Evolutionary conservation across 192 early-diverging fungal species (phyloP), one percentile per base, ranked within the genome.

Genomic region (Coemansia sp.): DNA sequence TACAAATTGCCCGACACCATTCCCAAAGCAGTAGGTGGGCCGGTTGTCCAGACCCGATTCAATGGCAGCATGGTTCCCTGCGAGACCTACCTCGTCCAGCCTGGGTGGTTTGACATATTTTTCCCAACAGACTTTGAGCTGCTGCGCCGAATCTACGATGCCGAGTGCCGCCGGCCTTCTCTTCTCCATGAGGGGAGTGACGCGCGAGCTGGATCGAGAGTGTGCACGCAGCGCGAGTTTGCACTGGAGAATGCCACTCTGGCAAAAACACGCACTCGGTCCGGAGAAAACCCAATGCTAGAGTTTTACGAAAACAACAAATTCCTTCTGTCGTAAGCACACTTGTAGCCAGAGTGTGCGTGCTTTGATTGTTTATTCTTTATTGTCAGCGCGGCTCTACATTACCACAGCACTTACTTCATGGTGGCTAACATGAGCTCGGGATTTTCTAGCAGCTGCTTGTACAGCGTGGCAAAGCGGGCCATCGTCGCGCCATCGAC

Each of bases 61-160:
- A 68, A 85, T 44, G 88, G 91, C 2, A 84, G 82, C 22, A 99
- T 97, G 93, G 90, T 99, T 7, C 90, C 97, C 12, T 95, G 93
- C 62, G 89, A 89, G 26, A 97, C 94, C 0, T 97, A 95, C 62
- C 89, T 99, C 74, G 95, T 99, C 8, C 92, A 94, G 72, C 97
- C 94, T 4, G 97, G 97, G 10, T 97, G 87, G 86, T 99, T 99
- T 80, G 46, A 50, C 7, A 96, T 99, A 44, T 98, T 99, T 76
- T 99, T 98, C 67, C 97, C 97, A 3, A 98, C 95, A 19, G 89
- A 99, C 72, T 99, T 95, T 85, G 92, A 92, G 64, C 73, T 93
- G 14, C 62, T 95, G 68, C 65, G 71, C 61, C 84, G 86, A 34
- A 81, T 98, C 77, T 95, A 98, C 72, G 74, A 83, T 19, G 56